Evolutionary conservation across 371 early-diverging fungal genomes (phyloP).

Genomic region (Mortierella polycephala): DNA sequence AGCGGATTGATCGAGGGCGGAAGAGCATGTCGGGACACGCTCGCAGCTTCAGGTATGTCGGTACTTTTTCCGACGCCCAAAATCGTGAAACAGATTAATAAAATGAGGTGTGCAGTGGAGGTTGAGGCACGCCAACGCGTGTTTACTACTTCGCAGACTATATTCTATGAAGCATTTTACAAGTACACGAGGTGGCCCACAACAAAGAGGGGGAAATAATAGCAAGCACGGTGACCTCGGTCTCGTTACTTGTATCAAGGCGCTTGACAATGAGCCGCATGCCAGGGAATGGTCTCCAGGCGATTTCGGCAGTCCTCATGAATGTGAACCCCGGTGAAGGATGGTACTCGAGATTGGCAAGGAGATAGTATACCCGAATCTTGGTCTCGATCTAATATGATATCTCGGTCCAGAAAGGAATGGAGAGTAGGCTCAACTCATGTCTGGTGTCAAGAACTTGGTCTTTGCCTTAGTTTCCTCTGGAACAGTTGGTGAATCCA

Average conservation of each 20-base stretch:
- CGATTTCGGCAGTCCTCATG: conserved; percentile 43
- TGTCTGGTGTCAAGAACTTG: conserved; percentile 30
- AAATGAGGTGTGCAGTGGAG: too few relatives aligned
- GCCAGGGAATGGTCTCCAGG: conserved; percentile 52
- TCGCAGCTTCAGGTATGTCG: too few relatives aligned
- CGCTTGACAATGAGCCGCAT: conserved; percentile 46
- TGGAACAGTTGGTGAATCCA: conserved; percentile 12
- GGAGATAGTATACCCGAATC: conserved; percentile 52
- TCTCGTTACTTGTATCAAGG: conserved; percentile 6
- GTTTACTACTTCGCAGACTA: too few relatives aligned
- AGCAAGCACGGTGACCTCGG: conserved; percentile 30
- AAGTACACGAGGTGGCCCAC: not conserved
- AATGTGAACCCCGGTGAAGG: conserved; percentile 41
- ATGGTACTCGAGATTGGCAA: conserved; percentile 52
- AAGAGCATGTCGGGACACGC: too few relatives aligned
- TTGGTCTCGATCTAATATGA: conserved; percentile 58
- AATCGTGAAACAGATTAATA: too few relatives aligned
- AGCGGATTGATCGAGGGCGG: too few relatives aligned
- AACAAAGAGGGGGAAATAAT: conserved; percentile 12
- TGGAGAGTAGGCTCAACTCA: conserved; percentile 62
- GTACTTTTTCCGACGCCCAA: too few relatives aligned
- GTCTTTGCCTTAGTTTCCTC: conserved; percentile 13
- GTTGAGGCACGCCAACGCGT: too few relatives aligned
- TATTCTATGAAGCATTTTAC: conserved; percentile 6
- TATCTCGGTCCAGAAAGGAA: conserved; percentile 68